Base-by-base conservation (phyloP, 1,139 yeast species). In the Hyphopichia fennica region DNA sequence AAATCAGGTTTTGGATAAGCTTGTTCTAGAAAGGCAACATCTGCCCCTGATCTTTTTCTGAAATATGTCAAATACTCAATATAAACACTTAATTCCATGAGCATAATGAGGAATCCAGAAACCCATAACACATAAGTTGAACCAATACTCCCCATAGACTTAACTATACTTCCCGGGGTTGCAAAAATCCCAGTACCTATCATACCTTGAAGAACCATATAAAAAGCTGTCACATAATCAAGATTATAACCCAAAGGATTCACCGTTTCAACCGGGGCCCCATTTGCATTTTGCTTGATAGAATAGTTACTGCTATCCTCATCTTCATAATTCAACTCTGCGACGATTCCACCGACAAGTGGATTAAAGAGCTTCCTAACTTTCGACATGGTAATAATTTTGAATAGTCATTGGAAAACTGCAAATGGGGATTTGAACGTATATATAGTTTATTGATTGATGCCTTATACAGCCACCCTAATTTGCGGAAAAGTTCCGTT, bases 171-270 rank as follows among this genome's bases (percentile, higher is more conserved):
- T 1, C 65, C 70, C 3, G 77, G 76, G 0, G 75, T 68, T 13
- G 64, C 57, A 50, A 71, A 72, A 34, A 72, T 71, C 54, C 77
- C 77, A 1, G 77, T 72, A 43, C 78, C 77, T 33, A 72, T 63
- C 33, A 72, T 66, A 39, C 77, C 76, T 38, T 67, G 71, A 34
- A 71, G 56, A 27, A 64, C 58, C 39, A 67, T 50, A 43, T 65
- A 68, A 32, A 66, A 58, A 1, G 72, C 56, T 4, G 68, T 56
- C 29, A 54, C 45, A 45, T 58, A 62, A 33, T 63, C 63, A 28
- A 69, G 55, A 37, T 67, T 58, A 44, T 69, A 63, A 3, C 75
- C 75, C 45, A 70, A 55, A 0, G 77, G 76, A 38, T 65, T 67
- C 10, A 49, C 50, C 16, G 52, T 52, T 46, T 71, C 76, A n/a